phyloP scores from a whole-genome alignment of 2,329 filamentous ascomycete species.

The Fusarium vanettenii region DNA sequence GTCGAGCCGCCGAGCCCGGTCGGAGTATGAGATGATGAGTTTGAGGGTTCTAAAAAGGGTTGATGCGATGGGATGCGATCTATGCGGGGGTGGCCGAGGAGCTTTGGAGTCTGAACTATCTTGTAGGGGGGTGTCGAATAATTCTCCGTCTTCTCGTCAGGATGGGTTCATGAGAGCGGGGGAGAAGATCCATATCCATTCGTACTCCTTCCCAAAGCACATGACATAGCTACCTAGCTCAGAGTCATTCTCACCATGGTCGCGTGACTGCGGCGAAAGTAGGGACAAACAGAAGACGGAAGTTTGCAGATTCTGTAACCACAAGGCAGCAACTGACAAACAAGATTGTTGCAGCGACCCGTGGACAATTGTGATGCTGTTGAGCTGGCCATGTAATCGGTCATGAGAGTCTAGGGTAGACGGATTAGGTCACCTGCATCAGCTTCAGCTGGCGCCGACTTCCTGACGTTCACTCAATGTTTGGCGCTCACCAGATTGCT shows the following conservation, averaged over 20 bases:
- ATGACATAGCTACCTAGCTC: constrained; percentile 22
- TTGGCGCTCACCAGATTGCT: not conserved
- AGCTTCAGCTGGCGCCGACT: not conserved
- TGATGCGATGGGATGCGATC: not conserved
- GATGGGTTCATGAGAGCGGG: constrained; percentile 33
- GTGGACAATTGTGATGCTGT: not conserved
- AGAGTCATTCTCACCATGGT: constrained; percentile 10
- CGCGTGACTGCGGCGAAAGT: constrained; percentile 30
- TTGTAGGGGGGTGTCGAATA: not conserved
- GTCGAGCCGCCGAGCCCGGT: constrained; percentile 14
- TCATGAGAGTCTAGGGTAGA: not conserved
- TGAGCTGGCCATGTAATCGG: not conserved
- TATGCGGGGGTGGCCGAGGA: not conserved
- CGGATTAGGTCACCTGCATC: not conserved
- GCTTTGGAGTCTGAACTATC: not conserved
- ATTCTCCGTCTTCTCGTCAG: constrained; percentile 4
- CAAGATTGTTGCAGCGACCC: not conserved
- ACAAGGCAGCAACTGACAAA: not conserved
- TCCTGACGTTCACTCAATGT: not conserved
- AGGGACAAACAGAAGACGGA: constrained; percentile 7
- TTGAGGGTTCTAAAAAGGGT: not conserved
- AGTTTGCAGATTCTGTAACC: constrained; percentile 11
- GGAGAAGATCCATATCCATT: constrained; percentile 30
- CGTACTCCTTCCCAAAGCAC: constrained; percentile 25
- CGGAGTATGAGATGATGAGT: not conserved